Base-by-base conservation (phyloP, 2,329 filamentous ascomycete genomes). In the Cordyceps javanica region DNA sequence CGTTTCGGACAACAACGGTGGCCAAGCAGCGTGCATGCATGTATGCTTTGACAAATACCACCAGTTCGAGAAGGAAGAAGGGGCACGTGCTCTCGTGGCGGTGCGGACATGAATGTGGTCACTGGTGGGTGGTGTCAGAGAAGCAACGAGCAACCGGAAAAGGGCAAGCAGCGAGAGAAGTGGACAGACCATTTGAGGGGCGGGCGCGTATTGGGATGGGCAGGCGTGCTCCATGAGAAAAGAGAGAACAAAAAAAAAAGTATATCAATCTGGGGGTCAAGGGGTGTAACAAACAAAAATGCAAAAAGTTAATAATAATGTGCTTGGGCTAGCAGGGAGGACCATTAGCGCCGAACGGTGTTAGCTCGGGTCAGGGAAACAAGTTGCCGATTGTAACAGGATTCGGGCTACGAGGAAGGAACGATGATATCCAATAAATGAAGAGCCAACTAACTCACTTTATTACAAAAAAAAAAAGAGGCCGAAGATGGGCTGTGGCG, bases 21-120 rank as follows among this genome's bases (percentile, higher is more conserved):
- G 14, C 41, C 14, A 16, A 46, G 14, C 9, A 55, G 39, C 4
- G n/a, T 41, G 38, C 38, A 16, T 19, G n/a, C 6, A 28, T 53
- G 51, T 39, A 44, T 30, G 11, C 28, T 11, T 46, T 46, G 44
- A 19, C 52, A 36, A 28, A 30, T 36, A 19, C 19, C 38, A 8
- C 14, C 21, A 45, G 21, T 32, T 13, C n/a, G 28, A 45, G 19
- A 25, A 41, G 14, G 38, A 41, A n/a, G n/a, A n/a, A 39, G 26
- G n/a, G 46, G 26, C 52, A 55, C 41, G 41, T 55, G 52, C 30
- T 38, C 41, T 21, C 5, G 11, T 25, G 23, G 10, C 19, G 52
- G 52, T 55, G 52, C 52, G 52, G 51, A 32, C n/a, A 13, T 23
- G 8, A 36, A 45, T 55, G 51, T 44, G 39, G 39, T 34, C n/a